Percentiles rank a stretch among this genome's conserved stretches.
Conservation (phyloP, 2,329 filamentous ascomycete genomes). For the Fusarium sp. region DNA sequence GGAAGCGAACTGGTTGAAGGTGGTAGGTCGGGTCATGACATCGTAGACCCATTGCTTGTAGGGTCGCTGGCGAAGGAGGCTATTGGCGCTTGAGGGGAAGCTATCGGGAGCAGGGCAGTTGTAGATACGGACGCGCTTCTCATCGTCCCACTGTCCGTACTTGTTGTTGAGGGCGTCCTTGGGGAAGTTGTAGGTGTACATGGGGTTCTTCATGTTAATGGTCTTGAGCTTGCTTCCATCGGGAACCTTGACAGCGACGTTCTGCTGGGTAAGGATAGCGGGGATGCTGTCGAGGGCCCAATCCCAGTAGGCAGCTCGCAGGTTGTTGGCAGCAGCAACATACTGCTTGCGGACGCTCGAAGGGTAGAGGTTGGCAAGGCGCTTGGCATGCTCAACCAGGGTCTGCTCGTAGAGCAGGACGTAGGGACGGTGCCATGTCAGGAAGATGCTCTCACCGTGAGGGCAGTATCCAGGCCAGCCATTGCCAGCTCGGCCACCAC, state of each 20-base stretch:
- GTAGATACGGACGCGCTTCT: constrained; percentile 51
- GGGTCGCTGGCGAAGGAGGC: constrained; percentile 44
- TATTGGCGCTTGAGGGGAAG: constrained; percentile 55
- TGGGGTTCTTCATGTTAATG: constrained; percentile 60
- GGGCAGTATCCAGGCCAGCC: constrained; percentile 58
- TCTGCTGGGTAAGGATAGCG: constrained; percentile 49
- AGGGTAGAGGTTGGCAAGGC: constrained; percentile 59
- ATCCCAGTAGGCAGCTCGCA: constrained; percentile 66
- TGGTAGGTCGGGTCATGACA: constrained; percentile 51
- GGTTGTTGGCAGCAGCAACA: constrained; percentile 55
- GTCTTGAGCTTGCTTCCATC: constrained; percentile 45
- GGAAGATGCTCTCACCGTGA: constrained; percentile 61
- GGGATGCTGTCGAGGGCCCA: constrained; percentile 62
- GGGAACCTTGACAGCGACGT: constrained; percentile 55
- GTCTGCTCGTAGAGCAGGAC: constrained; percentile 67
- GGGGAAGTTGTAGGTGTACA: constrained; percentile 64
- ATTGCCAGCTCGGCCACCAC: constrained; percentile 45
- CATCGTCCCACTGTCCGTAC: constrained; percentile 51
- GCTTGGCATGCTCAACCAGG: constrained; percentile 58
- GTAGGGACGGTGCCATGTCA: constrained; percentile 68
- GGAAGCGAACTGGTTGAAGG: constrained; percentile 51
- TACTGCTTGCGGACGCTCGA: constrained; percentile 51
- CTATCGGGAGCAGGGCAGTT: constrained; percentile 53
- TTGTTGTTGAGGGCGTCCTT: constrained; percentile 50
- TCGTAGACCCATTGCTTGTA: constrained; percentile 58